Conservation (phyloP, 1,139 yeast species). For the Candida tetrigidarum region DNA sequence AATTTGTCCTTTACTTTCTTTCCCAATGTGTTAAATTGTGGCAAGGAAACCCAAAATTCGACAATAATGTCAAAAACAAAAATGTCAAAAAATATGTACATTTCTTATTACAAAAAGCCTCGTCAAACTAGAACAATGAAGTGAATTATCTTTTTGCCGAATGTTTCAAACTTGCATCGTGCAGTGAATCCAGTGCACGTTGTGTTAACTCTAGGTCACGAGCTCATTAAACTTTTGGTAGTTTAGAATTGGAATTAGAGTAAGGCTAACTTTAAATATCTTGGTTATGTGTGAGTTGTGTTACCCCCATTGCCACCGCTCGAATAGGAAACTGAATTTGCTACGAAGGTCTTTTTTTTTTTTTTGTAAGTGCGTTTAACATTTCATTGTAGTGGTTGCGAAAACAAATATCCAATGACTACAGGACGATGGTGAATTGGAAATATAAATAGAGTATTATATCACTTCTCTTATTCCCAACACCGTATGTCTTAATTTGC, state of each 20-base stretch:
- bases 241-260: neutral
- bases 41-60: too few species aligned
- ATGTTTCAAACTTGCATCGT: too few species aligned
- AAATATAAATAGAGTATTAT: neutral
- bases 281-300: neutral
- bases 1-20: too few species aligned
- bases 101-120: too few species aligned
- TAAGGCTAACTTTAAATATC: too few species aligned
- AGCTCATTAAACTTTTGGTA: neutral
- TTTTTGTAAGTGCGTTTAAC: neutral
- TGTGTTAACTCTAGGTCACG: neutral
- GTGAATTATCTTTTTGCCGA: too few species aligned
- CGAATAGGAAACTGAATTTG: neutral
- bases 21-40: too few species aligned
- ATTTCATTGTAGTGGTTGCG: neutral
- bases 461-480: neutral
- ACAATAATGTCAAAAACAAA: neutral
- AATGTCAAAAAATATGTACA: neutral
- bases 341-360: neutral
- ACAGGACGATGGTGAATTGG: neutral
- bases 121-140: too few species aligned
- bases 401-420: neutral
- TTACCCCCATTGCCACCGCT: neutral
- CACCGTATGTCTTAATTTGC: too few species aligned
- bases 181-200: neutral